Base-by-base conservation (phyloP, 306 rosid genomes). In the Styphnolobium japonicum region DNA sequence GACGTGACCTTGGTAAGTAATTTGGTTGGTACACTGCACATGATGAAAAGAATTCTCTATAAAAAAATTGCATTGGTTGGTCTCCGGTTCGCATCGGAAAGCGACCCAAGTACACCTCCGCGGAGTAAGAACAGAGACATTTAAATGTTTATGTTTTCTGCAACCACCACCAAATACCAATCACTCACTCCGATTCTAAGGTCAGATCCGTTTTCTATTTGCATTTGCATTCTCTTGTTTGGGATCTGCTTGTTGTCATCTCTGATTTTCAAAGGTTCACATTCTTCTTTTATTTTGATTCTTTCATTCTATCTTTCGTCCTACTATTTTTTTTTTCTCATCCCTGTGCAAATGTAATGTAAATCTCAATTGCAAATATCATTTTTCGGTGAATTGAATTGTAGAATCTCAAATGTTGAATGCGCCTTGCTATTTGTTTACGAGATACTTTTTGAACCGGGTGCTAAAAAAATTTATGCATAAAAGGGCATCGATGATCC, bases 11-110 rank as follows among this genome's bases (percentile, higher is more conserved):
- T n/a, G n/a, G n/a, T n/a, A n/a, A n/a, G n/a, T n/a, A n/a, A n/a
- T n/a, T n/a, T n/a, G n/a, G n/a, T n/a, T n/a, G n/a, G n/a, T n/a
- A n/a, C n/a, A n/a, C n/a, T n/a, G n/a, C n/a, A n/a, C n/a, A n/a
- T n/a, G n/a, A n/a, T n/a, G n/a, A n/a, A n/a, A n/a, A n/a, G n/a
- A n/a, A n/a, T n/a, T n/a, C n/a, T n/a, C n/a, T n/a, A n/a, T n/a
- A n/a, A n/a, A n/a, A n/a, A n/a, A n/a, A 25, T 25, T 8, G 56
- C 57, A 19, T 14, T 57, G 34, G 42, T 60, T 60, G 62, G 76
- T 33, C 46, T 2, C 29, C 12, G 78, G 49, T 80, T 68, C 14
- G 58, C 43, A 81, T 74, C 29, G 11, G 75, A 70, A 73, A 80
- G 65, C 61, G 49, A 57, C 73, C 64, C 0, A 45, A 29, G 48